phyloP scores from a whole-genome alignment of 2,329 filamentous ascomycete species.

The Cladosporium phlei region DNA sequence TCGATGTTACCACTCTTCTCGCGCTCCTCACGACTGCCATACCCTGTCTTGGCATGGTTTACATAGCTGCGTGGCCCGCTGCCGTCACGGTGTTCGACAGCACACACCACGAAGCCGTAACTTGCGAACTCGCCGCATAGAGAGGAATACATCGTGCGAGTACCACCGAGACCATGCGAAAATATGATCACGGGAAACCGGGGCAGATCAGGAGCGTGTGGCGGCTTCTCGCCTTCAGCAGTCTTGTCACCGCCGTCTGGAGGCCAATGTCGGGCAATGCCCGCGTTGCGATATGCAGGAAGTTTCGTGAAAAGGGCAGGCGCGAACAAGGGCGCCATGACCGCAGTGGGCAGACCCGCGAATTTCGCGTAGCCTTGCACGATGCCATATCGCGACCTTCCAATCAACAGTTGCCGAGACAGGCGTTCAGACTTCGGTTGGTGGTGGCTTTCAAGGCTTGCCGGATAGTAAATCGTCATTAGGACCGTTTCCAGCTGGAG shows the following conservation, averaged over 20 bases:
- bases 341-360: slow-evolving; percentile 44
- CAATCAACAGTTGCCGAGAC: slow-evolving; percentile 58
- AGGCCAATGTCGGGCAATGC: slow-evolving; percentile 50
- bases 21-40: slow-evolving; percentile 20
- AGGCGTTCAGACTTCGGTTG: slow-evolving; percentile 32
- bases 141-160: slow-evolving; percentile 57
- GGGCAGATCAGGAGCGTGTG: slow-evolving; percentile 36
- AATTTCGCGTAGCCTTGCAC: slow-evolving; percentile 61
- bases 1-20: slow-evolving; percentile 25
- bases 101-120: slow-evolving; percentile 61
- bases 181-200: slow-evolving; percentile 61
- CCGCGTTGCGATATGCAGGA: slow-evolving; percentile 59
- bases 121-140: slow-evolving; percentile 63
- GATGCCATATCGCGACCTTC: slow-evolving; percentile 52
- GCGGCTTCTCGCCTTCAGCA: slow-evolving; percentile 35
- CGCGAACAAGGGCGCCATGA: slow-evolving; percentile 51
- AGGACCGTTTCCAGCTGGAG: slow-evolving; percentile 57
- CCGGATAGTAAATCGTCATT: slow-evolving; percentile 63
- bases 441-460: slow-evolving; percentile 37
- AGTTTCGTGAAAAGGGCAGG: slow-evolving; percentile 61
- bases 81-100: slow-evolving; percentile 62
- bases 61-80: slow-evolving; percentile 58
- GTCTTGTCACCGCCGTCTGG: slow-evolving; percentile 40
- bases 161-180: slow-evolving; percentile 62
- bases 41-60: slow-evolving; percentile 45